Percentiles rank a stretch among this genome's conserved stretches.
Evolutionary conservation across 2,329 filamentous ascomycete species (phyloP).

Genomic region (Talaromyces rugulosus): DNA sequence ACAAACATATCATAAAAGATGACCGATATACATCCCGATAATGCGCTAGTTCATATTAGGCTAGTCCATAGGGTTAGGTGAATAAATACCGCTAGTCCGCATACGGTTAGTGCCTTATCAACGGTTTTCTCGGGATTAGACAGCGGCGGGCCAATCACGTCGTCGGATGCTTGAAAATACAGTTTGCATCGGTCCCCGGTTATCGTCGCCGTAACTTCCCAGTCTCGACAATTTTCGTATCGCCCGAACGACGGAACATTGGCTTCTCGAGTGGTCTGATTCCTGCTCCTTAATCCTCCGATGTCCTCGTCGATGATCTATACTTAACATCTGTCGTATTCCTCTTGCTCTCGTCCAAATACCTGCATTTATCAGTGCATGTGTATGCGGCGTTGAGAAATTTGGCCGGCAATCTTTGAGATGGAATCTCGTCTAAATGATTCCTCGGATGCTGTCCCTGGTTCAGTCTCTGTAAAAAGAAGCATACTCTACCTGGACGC

Average conservation of each 20-base stretch:
- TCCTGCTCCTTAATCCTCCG: background rate
- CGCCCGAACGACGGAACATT: background rate
- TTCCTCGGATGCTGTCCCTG: background rate
- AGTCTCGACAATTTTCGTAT: background rate
- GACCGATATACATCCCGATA: background rate
- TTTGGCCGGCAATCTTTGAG: background rate
- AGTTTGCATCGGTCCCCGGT: background rate
- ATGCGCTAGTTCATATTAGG: background rate
- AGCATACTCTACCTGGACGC: slow-evolving; percentile 84
- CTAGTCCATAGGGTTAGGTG: background rate
- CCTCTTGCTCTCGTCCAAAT: background rate
- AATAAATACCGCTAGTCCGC: background rate
- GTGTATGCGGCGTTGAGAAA: background rate
- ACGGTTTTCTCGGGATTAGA: background rate
- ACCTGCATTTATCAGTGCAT: background rate
- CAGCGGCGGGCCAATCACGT: background rate
- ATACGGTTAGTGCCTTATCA: background rate
- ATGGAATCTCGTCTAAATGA: background rate
- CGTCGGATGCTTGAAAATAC: background rate
- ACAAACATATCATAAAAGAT: too few species aligned
- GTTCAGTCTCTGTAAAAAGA: background rate
- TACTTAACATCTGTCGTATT: background rate
- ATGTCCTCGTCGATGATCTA: background rate
- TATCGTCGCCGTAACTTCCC: background rate
- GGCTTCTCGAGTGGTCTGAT: background rate